Conservation (phyloP, 345 rosid genomes). For the Hibiscus mutabilis region DNA sequence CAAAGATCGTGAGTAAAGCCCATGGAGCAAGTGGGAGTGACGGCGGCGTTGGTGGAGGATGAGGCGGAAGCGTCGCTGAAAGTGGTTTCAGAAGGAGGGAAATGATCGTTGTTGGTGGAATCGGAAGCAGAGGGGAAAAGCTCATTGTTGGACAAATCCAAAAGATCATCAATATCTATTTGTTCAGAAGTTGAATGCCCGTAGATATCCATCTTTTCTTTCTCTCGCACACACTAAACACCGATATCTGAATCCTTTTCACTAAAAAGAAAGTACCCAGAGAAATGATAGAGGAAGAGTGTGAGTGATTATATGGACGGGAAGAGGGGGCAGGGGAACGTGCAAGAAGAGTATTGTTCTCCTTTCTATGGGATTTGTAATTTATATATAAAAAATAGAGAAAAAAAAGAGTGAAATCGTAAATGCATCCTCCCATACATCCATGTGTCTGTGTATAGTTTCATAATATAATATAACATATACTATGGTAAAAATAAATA, state of each 20-base stretch:
- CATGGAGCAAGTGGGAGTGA: constrained; percentile 23
- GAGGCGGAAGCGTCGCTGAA: constrained; percentile 22
- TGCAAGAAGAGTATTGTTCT: constrained; percentile 14
- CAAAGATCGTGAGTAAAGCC: constrained; percentile 60
- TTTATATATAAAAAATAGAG: neutral
- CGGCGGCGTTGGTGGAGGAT: constrained; percentile 29
- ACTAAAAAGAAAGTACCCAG: neutral
- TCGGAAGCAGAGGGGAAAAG: constrained; percentile 32
- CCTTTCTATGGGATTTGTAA: neutral
- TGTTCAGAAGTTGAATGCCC: constrained; percentile 36
- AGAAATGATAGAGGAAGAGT: neutral
- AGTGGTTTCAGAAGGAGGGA: constrained; percentile 20
- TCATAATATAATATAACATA: neutral
- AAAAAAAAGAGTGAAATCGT: neutral
- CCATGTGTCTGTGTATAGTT: neutral
- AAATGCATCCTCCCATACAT: neutral
- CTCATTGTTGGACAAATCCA: constrained; percentile 58
- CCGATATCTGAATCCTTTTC: neutral
- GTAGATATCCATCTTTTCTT: constrained; percentile 41
- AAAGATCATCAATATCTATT: constrained; percentile 69
- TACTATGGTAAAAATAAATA: neutral
- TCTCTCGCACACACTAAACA: neutral
- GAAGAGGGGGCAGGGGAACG: constrained; percentile 27
- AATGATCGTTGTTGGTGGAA: constrained; percentile 21
- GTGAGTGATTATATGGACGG: constrained; percentile 9